These are phyloP conservation scores for Hyaloscypha finlandica DNA, from an alignment of 495 filamentous ascomycete genomes.

Conservation along the genomic window DNA sequence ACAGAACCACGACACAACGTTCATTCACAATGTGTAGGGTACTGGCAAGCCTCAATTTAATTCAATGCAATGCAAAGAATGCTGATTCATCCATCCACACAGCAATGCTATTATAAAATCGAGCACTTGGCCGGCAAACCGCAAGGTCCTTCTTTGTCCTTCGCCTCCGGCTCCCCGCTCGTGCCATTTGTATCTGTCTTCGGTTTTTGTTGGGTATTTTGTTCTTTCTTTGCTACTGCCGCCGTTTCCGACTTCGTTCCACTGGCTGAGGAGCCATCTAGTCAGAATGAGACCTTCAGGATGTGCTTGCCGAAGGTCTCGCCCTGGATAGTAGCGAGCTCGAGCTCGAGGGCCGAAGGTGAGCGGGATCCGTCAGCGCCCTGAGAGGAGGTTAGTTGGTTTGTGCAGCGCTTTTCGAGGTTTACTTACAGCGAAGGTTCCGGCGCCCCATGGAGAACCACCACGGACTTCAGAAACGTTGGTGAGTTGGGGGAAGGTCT, in stretches of 20 bases:
- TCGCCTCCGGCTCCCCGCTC: slow-evolving; percentile 41
- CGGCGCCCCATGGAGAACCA: slow-evolving; percentile 90
- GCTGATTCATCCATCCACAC: neutral
- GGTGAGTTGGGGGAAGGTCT: slow-evolving; percentile 65
- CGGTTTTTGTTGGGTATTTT: slow-evolving; percentile 20
- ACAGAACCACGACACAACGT: too few relatives aligned
- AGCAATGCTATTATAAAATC: slow-evolving; percentile 47
- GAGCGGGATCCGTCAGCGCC: slow-evolving; percentile 76
- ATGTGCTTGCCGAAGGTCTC: slow-evolving; percentile 82
- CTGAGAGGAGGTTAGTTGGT: slow-evolving; percentile 28
- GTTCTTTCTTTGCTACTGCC: slow-evolving; percentile 32
- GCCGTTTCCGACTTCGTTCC: slow-evolving; percentile 33
- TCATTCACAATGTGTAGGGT: too few relatives aligned
- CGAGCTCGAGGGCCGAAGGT: slow-evolving; percentile 72
- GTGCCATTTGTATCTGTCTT: slow-evolving; percentile 18
- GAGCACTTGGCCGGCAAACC: slow-evolving; percentile 69
- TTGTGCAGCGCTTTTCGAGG: slow-evolving; percentile 21
- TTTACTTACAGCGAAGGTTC: slow-evolving; percentile 72
- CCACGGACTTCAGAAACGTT: slow-evolving; percentile 79
- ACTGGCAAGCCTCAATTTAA: too few relatives aligned
- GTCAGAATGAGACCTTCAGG: slow-evolving; percentile 78
- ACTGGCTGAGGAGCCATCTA: slow-evolving; percentile 55
- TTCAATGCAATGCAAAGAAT: neutral
- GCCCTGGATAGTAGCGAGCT: slow-evolving; percentile 80
- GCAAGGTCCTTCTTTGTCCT: slow-evolving; percentile 60